Base-by-base conservation (phyloP, 192 early-diverging fungal genomes). In the Chytriomyces sp. region DNA sequence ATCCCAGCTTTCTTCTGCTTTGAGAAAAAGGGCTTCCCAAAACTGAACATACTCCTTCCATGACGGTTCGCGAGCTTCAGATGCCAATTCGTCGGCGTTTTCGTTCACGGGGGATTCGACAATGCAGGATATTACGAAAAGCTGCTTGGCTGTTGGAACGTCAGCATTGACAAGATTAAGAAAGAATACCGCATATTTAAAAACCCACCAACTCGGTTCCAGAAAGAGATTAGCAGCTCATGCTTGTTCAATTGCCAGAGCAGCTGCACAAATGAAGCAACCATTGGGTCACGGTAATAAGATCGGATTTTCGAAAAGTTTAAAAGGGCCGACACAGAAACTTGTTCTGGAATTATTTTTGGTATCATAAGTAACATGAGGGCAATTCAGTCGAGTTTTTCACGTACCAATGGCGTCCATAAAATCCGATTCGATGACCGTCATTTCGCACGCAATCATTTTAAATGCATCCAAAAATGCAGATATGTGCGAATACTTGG, bases 401-500 rank as follows among this genome's bases (percentile, higher is more conserved):
- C n/a, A n/a, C n/a, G n/a, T n/a, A 81, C 82, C 82, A 20, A 86
- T 80, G 13, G 86, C 83, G 3, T 77, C 57, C 62, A 88, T 69
- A 61, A 93, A 68, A 43, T 81, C 76, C 20, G 79, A 48, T 47
- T 85, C 85, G 6, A 90, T 82, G 7, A 67, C 78, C 16, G 86
- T 83, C n/a, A 82, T 79, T 16, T 85, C 84, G 5, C 72, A 69
- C 11, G 81, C 84, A 20, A 93, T 87, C 46, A 78, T 84, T 16
- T 83, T 82, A 60, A 88, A 93, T 0, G 92, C 86, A 73, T 91
- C 80, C 8, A 93, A 82, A 53, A 92, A 91, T 0, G 89, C 82
- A 7, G 91, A 85, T 6, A 82, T 50, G 50, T 82, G 76, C 7
- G 65, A 77, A 48, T 45, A 69, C 61, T 76, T 76, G 57, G 79